Percentiles rank a stretch among this genome's conserved stretches.
Conservation (phyloP, 192 early-diverging fungal species). For the Backusella macrospora region DNA sequence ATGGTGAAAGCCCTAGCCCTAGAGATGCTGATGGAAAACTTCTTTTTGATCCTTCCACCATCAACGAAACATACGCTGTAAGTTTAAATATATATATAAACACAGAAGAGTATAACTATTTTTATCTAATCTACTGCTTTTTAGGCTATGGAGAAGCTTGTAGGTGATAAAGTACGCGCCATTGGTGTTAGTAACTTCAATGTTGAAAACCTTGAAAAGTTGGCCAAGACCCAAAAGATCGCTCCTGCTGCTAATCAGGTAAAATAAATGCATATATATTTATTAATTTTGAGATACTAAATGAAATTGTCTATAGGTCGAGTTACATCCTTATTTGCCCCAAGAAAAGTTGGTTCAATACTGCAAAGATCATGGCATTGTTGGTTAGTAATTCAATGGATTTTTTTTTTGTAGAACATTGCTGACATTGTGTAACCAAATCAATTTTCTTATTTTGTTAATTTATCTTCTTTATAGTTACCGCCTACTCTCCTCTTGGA, state of each 20-base stretch:
- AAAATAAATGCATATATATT: background rate
- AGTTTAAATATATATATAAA: constrained; percentile 4
- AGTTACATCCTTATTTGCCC: constrained; percentile 20
- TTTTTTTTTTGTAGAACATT: constrained; percentile 14
- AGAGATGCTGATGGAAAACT: constrained; percentile 27
- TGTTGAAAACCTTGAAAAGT: constrained; percentile 37
- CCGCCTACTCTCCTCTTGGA: constrained; percentile 87
- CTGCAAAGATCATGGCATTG: constrained; percentile 57
- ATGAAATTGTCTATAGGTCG: constrained; percentile 53
- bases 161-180: constrained; percentile 48
- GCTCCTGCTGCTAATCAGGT: constrained; percentile 60
- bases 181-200: constrained; percentile 69
- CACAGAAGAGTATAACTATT: background rate
- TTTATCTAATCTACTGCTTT: constrained; percentile 21
- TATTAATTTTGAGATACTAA: constrained; percentile 18
- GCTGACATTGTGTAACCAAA: too few species aligned
- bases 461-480: too few species aligned
- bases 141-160: constrained; percentile 38
- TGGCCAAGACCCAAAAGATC: constrained; percentile 24
- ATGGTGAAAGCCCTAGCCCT: constrained; percentile 10
- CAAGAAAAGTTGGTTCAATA: constrained; percentile 55
- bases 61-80: constrained; percentile 52
- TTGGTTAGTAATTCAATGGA: constrained; percentile 29
- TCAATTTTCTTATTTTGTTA: too few species aligned
- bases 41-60: constrained; percentile 35